Base-by-base conservation (phyloP, 345 rosid genomes). In the Eucalyptus victrix region DNA sequence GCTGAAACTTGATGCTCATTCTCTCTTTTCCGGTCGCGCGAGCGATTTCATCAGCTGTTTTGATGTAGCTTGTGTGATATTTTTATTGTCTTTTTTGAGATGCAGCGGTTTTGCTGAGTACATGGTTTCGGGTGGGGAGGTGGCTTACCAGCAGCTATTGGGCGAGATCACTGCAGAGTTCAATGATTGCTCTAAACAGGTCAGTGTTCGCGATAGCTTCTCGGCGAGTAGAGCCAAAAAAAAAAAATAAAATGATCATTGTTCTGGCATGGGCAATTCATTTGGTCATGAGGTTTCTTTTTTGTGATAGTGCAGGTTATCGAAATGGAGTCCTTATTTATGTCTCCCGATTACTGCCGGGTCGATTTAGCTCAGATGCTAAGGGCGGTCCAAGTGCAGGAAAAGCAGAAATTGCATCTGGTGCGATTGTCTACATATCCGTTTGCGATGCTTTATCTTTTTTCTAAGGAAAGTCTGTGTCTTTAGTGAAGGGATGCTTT, bases 171-270 rank as follows among this genome's bases (percentile, higher is more conserved):
- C 99, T 8, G 86, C 72, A 10, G 97, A 95, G 93, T 97, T 97
- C 94, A 97, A 89, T 88, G 97, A 95, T 89, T 97, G 97, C 95
- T 97, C 99, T 2, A 95, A 96, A 96, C 98, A 97, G 91, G 99
- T 97, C 14, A 19, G 89, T 12, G 80, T 86, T 72, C 45, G 86
- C 30, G 47, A 60, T 60, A 9, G 86, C 30, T 5, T 47, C 28
- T 32, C 26, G 13, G 17, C 51, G 21, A 58, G 26, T 26, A 32
- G 60, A 54, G 30, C 60, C 2, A 4, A 56, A 56, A 12, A 37
- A 53, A 1, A 15, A 53, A 32, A 15, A 50, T 4, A 87, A 30
- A 30, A 53, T 62, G 7, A 32, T 54, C 12, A 15, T 21, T 18
- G 40, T 50, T 49, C 51, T 53, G 21, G 44, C 47, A 47, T 42